A percentile compares a stretch with the other conserved stretches of the same genome.
Evolutionary conservation across 345 rosid species (phyloP).

Genomic region (Sonneratia alba): DNA sequence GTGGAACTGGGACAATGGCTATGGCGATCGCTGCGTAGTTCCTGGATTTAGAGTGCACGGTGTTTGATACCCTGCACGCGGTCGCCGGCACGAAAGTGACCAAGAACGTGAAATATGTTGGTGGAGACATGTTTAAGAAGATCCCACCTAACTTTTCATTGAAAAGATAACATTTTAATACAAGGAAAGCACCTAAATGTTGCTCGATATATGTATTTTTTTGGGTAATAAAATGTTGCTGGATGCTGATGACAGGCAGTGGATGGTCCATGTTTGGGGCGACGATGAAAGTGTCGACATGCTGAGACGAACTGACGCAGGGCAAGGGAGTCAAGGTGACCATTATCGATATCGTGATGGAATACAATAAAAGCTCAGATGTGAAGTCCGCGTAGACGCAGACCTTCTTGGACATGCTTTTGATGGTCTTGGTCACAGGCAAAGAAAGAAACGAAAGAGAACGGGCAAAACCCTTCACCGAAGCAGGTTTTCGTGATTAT

Average conservation of each 20-base stretch:
- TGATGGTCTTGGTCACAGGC: constrained; percentile 20
- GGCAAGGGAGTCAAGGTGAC: constrained; percentile 19
- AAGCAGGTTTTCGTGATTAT: constrained; percentile 28
- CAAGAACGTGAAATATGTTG: constrained; percentile 18
- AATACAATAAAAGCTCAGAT: background rate
- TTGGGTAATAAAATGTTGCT: too few species aligned
- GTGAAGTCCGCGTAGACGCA: constrained; percentile 20
- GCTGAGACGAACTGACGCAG: constrained; percentile 23
- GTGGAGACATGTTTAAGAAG: constrained; percentile 26
- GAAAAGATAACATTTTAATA: too few species aligned
- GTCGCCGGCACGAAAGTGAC: constrained; percentile 13
- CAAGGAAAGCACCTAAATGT: background rate
- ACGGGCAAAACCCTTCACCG: constrained; percentile 25
- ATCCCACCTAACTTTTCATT: constrained; percentile 14
- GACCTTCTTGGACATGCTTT: constrained; percentile 25
- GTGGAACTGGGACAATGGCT: constrained; percentile 20
- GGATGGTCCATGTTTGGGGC: constrained; percentile 20
- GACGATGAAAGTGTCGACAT: constrained; percentile 37
- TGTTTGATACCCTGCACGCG: constrained; percentile 11
- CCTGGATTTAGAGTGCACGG: constrained; percentile 18
- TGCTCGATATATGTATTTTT: too few species aligned
- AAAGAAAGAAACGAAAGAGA: constrained; percentile 33
- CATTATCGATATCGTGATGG: constrained; percentile 10
- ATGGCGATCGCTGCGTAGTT: constrained; percentile 16
- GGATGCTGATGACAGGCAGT: background rate